Conservation (phyloP, 2,329 filamentous ascomycete genomes). For the Hypoxylon sp. region DNA sequence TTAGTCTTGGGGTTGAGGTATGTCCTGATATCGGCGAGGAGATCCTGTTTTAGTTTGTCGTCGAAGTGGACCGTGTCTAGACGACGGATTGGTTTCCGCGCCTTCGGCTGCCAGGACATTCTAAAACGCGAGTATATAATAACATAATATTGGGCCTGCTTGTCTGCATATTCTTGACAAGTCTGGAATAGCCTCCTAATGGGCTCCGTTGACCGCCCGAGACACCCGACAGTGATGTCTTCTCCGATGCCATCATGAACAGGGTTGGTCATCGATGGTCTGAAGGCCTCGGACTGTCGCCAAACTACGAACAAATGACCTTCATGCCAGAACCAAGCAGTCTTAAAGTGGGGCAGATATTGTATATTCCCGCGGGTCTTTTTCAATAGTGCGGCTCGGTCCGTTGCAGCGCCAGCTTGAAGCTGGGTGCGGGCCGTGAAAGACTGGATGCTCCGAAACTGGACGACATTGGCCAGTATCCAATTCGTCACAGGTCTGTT, state of each 20-base stretch:
- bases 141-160: conserved; percentile 65
- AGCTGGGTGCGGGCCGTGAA: conserved; percentile 63
- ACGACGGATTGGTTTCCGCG: conserved; percentile 64
- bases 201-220: conserved; percentile 66
- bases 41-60: conserved; percentile 61
- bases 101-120: conserved; percentile 64
- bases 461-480: conserved; percentile 59
- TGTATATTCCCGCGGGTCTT: conserved; percentile 60
- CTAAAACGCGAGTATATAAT: conserved; percentile 65
- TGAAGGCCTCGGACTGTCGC: conserved; percentile 59
- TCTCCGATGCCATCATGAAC: conserved; percentile 64
- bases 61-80: conserved; percentile 68
- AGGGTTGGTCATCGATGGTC: conserved; percentile 58
- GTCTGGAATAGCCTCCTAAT: conserved; percentile 62
- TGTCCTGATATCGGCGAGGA: conserved; percentile 66
- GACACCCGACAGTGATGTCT: conserved; percentile 64
- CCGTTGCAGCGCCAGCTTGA: conserved; percentile 52
- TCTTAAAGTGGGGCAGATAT: conserved; percentile 63
- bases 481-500: conserved; percentile 63
- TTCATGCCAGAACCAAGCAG: conserved; percentile 66
- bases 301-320: conserved; percentile 63
- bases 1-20: conserved; percentile 64
- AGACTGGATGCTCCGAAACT: conserved; percentile 58
- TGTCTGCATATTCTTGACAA: conserved; percentile 65
- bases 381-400: conserved; percentile 59